Base-by-base conservation (phyloP, 768 basidiomycete species). In the Suillus alpinus region DNA sequence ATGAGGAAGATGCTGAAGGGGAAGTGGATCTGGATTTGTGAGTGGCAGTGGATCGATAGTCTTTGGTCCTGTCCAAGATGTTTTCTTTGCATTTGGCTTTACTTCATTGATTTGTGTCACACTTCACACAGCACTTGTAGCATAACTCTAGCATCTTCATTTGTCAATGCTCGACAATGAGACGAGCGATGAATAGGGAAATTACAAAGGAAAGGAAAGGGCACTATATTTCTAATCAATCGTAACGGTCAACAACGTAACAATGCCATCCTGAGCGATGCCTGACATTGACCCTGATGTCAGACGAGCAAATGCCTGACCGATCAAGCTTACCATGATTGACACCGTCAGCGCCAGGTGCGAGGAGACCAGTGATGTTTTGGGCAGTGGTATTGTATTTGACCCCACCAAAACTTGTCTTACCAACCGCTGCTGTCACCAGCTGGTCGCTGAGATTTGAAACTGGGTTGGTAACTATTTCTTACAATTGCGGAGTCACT, bases 261-360 rank as follows among this genome's bases (percentile, higher is more conserved):
- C 80, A 37, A 81, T 75, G 47, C 86, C 86, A 66, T 87, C 86
- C 39, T 80, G 79, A 3, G 86, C 80, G 57, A 87, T 89, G 32
- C 76, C 86, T 86, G 16, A n/a, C 20, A 62, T 56, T 14, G 36
- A 26, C 26, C 58, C 20, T 49, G 44, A 64, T 29, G 59, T 60
- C 39, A 34, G 29, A 26, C 10, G 40, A 13, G 26, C 20, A 20
- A 31, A 49, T 18, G 31, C 12, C 13, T 16, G 18, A 29, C 43
- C 18, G 14, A 29, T 12, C 31, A 6, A 16, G 56, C 73, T n/a
- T 58, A 85, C 83, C 81, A 37, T 83, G 83, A 59, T 85, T 83
- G n/a, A 85, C 65, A 3, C 86, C 84, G 0, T 68, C 52, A 29
- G 76, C 71, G 5, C 88, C 87, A 6, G 82, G 63, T 3, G 81